Conservation (phyloP, 257 asterid genomes). For the Ligustrum vulgare region DNA sequence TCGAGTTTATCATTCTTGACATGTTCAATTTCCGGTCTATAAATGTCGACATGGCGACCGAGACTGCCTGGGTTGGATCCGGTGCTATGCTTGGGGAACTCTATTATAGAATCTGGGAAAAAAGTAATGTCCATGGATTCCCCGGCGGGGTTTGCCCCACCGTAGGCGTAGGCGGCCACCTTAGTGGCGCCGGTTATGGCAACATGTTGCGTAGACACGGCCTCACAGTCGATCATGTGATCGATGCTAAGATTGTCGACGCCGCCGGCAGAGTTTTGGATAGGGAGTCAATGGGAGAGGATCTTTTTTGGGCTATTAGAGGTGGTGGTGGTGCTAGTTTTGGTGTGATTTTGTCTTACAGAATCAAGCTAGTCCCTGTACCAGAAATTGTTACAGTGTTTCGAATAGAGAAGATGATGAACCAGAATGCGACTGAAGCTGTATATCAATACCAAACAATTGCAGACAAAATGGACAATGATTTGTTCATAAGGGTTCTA, state of each 20-base stretch:
- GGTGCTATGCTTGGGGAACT: conserved; percentile 47
- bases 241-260: conserved; percentile 44
- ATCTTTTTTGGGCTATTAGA: conserved; percentile 39
- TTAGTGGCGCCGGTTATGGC: conserved; percentile 40
- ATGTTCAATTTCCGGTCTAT: conserved; percentile 39
- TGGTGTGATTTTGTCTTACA: conserved; percentile 33
- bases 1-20: conserved; percentile 34
- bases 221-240: conserved; percentile 37
- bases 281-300: conserved; percentile 46
- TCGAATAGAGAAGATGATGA: conserved; percentile 7
- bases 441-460: conserved; percentile 22
- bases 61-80: conserved; percentile 40
- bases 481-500: conserved; percentile 33
- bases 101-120: conserved; percentile 37
- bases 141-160: conserved; percentile 51
- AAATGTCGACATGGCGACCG: conserved; percentile 14
- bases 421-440: conserved; percentile 20
- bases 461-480: conserved; percentile 28
- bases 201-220: conserved; percentile 35
- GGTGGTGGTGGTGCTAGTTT: conserved; percentile 44
- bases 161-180: conserved; percentile 47
- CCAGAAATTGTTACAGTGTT: conserved; percentile 33
- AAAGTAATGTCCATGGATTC: conserved; percentile 32
- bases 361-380: conserved; percentile 31
- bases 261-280: conserved; percentile 38